These are phyloP conservation scores for Aspergillus piperis DNA, from an alignment of 2,329 filamentous ascomycete species.

Conservation along the genomic window DNA sequence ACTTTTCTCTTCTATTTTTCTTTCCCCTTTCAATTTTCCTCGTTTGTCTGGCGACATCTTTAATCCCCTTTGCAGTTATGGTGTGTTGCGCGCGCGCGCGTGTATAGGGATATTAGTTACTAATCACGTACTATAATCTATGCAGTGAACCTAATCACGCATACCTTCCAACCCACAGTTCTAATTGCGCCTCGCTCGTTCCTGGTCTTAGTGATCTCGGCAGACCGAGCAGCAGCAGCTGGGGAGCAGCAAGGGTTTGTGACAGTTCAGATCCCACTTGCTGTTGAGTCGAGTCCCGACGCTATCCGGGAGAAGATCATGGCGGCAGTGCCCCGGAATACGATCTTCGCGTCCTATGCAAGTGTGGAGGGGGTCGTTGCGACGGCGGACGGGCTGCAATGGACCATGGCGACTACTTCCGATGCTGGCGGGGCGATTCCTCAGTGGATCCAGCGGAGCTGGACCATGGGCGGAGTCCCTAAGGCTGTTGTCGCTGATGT, in stretches of 20 bases:
- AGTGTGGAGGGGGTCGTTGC: constrained; percentile 36
- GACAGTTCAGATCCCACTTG: constrained; percentile 37
- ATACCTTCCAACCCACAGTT: constrained; percentile 36
- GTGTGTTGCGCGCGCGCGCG: not conserved
- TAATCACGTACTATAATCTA: not conserved
- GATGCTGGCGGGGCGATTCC: constrained; percentile 40
- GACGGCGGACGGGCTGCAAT: constrained; percentile 24
- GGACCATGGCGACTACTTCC: constrained; percentile 43
- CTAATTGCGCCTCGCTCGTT: constrained; percentile 38
- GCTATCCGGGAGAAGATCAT: constrained; percentile 24
- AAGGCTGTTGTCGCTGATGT: constrained; percentile 42
- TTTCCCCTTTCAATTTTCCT: not conserved
- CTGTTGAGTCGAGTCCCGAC: constrained; percentile 17
- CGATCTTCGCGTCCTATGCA: constrained; percentile 37
- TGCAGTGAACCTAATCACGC: constrained; percentile 39
- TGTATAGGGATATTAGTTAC: not conserved
- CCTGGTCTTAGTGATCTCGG: constrained; percentile 35
- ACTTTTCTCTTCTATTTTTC: not conserved
- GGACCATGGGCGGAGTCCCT: constrained; percentile 39
- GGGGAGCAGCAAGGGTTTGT: constrained; percentile 28
- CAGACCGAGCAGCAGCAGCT: constrained; percentile 17
- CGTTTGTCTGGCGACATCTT: not conserved
- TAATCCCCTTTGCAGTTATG: not conserved
- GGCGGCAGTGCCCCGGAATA: constrained; percentile 25
- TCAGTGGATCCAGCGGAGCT: constrained; percentile 40